These are phyloP conservation scores for Pseudonectria foliicola DNA, from an alignment of 2,329 filamentous ascomycete genomes.

Conservation along the genomic window DNA sequence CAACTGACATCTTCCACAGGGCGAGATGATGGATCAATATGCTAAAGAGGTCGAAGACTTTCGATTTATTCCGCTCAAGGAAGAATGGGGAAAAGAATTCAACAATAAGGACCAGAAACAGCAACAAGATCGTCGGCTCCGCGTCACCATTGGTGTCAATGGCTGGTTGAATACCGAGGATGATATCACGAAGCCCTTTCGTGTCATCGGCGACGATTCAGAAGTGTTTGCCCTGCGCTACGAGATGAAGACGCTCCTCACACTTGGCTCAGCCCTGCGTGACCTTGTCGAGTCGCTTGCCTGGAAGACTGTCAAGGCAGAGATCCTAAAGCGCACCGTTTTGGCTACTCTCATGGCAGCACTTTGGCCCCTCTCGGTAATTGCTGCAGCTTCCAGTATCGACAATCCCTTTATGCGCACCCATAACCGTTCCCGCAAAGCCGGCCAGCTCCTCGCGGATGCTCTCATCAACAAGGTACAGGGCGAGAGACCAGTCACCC, in stretches of 20 bases:
- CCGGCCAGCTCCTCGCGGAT: constrained; percentile 72
- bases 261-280: constrained; percentile 66
- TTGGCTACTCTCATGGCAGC: constrained; percentile 62
- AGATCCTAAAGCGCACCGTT: constrained; percentile 68
- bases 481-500: constrained; percentile 71
- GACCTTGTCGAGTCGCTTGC: constrained; percentile 67
- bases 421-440: constrained; percentile 70
- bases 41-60: constrained; percentile 81
- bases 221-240: constrained; percentile 82
- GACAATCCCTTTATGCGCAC: constrained; percentile 80
- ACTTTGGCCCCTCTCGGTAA: constrained; percentile 61
- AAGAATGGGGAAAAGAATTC: constrained; percentile 29
- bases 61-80: constrained; percentile 65
- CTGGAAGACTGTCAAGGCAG: constrained; percentile 64
- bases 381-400: constrained; percentile 60
- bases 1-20: constrained; percentile 32
- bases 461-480: constrained; percentile 75
- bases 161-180: constrained; percentile 74
- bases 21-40: constrained; percentile 81
- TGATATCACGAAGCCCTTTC: constrained; percentile 76
- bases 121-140: constrained; percentile 45
- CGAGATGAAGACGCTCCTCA: constrained; percentile 70
- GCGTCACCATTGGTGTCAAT: constrained; percentile 79
- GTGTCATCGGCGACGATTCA: constrained; percentile 59
- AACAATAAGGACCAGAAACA: constrained; percentile 12